Evolutionary conservation across 768 basidiomycete genomes (phyloP), one percentile per base, ranked within the genome.

Genomic region (Trametes cinnabarina): DNA sequence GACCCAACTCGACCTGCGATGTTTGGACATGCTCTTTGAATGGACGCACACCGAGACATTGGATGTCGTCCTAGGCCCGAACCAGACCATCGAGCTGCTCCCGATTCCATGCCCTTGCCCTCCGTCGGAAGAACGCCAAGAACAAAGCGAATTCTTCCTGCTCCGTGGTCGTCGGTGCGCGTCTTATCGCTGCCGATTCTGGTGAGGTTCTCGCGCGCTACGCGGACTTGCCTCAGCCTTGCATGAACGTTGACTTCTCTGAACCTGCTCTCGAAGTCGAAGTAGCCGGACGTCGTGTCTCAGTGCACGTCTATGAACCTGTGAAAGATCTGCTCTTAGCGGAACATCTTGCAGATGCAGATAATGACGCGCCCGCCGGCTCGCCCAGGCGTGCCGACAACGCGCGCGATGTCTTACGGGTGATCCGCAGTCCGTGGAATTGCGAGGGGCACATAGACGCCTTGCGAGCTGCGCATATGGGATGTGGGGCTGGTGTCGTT

Each of bases 261-360:
- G 65, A 71, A 23, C 73, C 72, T 0, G 61, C 34, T 15, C 58
- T 71, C 23, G 41, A 52, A 5, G 51, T 66, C 42, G 23, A 47
- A 8, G 52, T 65, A 23, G 52, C 86, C 51, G 85, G 84, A 6
- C 83, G 85, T 68, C 78, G 76, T 26, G 74, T 91, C 35, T 72
- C 42, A 68, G 52, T 75, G 87, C 19, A 76, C 78, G 41, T 71
- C 35, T 71, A 77, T 61, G 81, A 80, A 60, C 94, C 94, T 1
- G 79, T 95, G 73, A 97, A 97, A 69, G 90, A 93, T 3, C 77
- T 96, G 32, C 79, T 94, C 35, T 75, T 98, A 41, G 87, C 88
- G 58, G 82, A 32, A 32, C 30, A 32, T 11, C 11, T n/a, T n/a
- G n/a, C n/a, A n/a, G n/a, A n/a, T 11, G 11, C 30, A 11, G 30